Evolutionary conservation across 2,329 filamentous ascomycete genomes (phyloP).

Genomic region (Massarina eburnea): DNA sequence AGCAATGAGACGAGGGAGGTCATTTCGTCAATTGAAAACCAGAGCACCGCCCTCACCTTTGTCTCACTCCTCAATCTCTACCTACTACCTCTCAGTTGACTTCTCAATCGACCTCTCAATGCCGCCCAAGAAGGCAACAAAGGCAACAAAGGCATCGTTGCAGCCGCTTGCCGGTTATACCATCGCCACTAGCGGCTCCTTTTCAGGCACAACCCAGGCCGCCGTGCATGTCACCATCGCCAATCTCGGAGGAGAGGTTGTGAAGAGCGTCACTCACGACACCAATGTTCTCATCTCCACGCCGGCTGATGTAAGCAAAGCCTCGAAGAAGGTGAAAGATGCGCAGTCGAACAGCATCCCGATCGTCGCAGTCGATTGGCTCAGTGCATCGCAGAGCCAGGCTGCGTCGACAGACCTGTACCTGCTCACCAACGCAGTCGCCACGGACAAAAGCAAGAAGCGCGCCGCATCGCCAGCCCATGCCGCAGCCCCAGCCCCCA

Average conservation of each 20-base stretch:
- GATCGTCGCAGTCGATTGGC: conserved; percentile 64
- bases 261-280: conserved; percentile 51
- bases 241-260: conserved; percentile 53
- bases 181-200: conserved; percentile 63
- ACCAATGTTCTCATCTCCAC: conserved; percentile 62
- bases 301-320: conserved; percentile 54
- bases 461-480: conserved; percentile 28
- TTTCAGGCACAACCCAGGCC: conserved; percentile 56
- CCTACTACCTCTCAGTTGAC: neutral
- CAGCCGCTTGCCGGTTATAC: conserved; percentile 51
- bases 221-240: conserved; percentile 51
- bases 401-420: conserved; percentile 45
- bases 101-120: conserved; percentile 12
- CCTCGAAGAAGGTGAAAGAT: conserved; percentile 55
- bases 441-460: conserved; percentile 31
- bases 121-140: conserved; percentile 23
- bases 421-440: conserved; percentile 19
- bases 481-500: conserved; percentile 13
- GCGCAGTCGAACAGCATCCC: conserved; percentile 52
- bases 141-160: no score
- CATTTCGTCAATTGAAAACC: neutral
- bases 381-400: conserved; percentile 49
- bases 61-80: neutral
- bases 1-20: neutral
- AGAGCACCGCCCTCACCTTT: neutral